Evolutionary conservation across 257 asterid species (phyloP).

Genomic region (Scutellaria minor): DNA sequence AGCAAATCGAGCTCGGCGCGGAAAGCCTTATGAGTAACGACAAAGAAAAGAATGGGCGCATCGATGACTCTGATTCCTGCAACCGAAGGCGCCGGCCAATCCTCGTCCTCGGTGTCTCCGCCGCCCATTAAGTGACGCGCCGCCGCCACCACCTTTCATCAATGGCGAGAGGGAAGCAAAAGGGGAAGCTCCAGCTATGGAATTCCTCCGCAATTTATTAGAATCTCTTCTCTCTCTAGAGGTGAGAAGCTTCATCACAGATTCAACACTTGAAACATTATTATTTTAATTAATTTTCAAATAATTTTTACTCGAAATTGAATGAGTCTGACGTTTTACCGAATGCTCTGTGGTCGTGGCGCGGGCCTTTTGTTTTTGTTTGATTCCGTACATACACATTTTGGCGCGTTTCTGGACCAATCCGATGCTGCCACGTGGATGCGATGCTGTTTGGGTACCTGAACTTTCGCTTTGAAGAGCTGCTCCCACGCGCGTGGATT

Average conservation of each 20-base stretch:
- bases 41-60: slow-evolving; percentile 77
- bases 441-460: too few species aligned
- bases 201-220: slow-evolving; percentile 49
- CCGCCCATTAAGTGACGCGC: slow-evolving; percentile 53
- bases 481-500: background rate
- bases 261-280: slow-evolving; percentile 39
- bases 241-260: slow-evolving; percentile 37
- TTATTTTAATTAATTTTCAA: slow-evolving; percentile 27
- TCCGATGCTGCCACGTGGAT: slow-evolving; percentile 30
- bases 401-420: slow-evolving; percentile 29
- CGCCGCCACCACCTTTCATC: slow-evolving; percentile 54
- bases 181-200: slow-evolving; percentile 59
- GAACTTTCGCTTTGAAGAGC: background rate
- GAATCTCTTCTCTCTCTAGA: slow-evolving; percentile 10
- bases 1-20: slow-evolving; percentile 65
- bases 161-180: slow-evolving; percentile 48
- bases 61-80: slow-evolving; percentile 63
- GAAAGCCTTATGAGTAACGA: slow-evolving; percentile 76
- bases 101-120: slow-evolving; percentile 70
- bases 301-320: slow-evolving; percentile 1
- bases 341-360: slow-evolving; percentile 42
- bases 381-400: slow-evolving; percentile 23
- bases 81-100: slow-evolving; percentile 45
- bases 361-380: slow-evolving; percentile 39
- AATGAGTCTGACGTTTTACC: slow-evolving; percentile 58